Conservation (phyloP, 805 yeast genomes). For the Babjeviella inositovora region DNA sequence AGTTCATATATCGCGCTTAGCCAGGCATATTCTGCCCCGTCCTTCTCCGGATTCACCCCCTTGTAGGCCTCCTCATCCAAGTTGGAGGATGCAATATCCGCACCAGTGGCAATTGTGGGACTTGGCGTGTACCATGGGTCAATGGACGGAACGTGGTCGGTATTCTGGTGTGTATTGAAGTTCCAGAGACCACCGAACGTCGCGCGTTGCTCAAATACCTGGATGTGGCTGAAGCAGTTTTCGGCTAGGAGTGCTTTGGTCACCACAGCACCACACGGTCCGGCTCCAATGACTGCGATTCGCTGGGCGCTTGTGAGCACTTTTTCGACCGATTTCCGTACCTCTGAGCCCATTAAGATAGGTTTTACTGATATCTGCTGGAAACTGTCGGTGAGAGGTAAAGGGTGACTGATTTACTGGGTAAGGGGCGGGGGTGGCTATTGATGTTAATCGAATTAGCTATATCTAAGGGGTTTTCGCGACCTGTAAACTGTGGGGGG, state of each 20-base stretch:
- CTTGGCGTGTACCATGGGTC: too few relatives aligned
- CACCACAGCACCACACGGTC: constrained; percentile 57
- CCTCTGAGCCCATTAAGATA: constrained; percentile 1
- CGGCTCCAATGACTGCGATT: constrained; percentile 68
- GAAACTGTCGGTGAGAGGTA: too few relatives aligned
- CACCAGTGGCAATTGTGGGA: too few relatives aligned
- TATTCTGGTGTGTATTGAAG: constrained; percentile 7
- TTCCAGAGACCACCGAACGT: constrained; percentile 77
- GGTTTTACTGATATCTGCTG: too few relatives aligned
- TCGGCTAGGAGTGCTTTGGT: constrained; percentile 49
- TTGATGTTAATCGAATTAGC: too few relatives aligned
- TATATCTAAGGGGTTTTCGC: too few relatives aligned
- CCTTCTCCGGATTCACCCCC: constrained; percentile 2
- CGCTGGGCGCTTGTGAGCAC: too few relatives aligned
- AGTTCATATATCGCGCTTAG: constrained; percentile 45
- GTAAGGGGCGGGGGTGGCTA: too few relatives aligned
- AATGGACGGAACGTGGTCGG: constrained; percentile 10
- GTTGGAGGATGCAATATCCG: too few relatives aligned
- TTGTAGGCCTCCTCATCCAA: constrained; percentile 5
- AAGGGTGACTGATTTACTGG: too few relatives aligned
- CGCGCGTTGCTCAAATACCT: constrained; percentile 41
- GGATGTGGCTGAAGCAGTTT: constrained; percentile 23
- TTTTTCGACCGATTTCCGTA: constrained; percentile 7
- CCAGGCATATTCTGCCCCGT: constrained; percentile 13
- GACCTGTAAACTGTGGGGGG: too few relatives aligned